These are phyloP conservation scores for Vigna trinervia DNA, from an alignment of 306 rosid genomes.

Conservation along the genomic window DNA sequence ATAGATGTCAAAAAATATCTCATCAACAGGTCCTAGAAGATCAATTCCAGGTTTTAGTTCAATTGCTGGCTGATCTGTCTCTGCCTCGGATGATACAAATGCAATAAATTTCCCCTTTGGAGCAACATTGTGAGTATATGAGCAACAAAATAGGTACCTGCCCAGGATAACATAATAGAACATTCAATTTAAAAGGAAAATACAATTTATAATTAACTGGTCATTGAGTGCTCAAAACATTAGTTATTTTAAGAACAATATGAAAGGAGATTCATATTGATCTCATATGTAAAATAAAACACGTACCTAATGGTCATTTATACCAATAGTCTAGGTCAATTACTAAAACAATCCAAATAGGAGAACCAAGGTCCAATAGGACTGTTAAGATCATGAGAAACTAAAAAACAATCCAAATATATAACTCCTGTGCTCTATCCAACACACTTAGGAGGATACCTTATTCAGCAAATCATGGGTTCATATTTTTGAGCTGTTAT, in stretches of 20 bases:
- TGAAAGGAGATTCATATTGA: background rate
- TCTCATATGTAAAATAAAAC: background rate
- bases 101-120: slow-evolving; percentile 95
- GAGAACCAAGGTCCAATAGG: background rate
- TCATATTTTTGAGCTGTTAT: no score
- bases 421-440: no score
- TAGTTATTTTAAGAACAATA: background rate
- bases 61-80: slow-evolving; percentile 81
- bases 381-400: background rate
- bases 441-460: no score
- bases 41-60: slow-evolving; percentile 96
- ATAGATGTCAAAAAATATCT: slow-evolving; percentile 84
- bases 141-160: slow-evolving; percentile 98
- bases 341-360: background rate
- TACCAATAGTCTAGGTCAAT: background rate
- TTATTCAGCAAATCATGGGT: no score
- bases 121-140: slow-evolving; percentile 96
- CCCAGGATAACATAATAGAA: slow-evolving; percentile 37
- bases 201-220: no score
- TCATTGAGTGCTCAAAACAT: no score
- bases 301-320: background rate
- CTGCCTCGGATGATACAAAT: slow-evolving; percentile 95
- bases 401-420: background rate
- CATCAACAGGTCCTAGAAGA: slow-evolving; percentile 90
- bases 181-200: no score